phyloP scores from a whole-genome alignment of 1,284 basidiomycete genomes.

The Singerocomus rubriflavus region DNA sequence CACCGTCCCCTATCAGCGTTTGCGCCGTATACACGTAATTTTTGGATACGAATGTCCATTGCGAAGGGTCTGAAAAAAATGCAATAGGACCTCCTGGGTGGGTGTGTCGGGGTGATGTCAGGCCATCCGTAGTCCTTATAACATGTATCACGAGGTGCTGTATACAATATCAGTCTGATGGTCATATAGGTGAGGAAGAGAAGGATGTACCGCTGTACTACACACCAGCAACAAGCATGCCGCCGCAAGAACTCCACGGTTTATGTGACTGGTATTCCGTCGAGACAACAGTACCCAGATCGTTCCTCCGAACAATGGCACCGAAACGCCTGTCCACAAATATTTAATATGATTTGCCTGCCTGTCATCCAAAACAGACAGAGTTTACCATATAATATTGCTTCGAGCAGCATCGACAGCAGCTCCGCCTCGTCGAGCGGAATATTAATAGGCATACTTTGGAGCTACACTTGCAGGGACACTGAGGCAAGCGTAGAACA shows the following conservation, averaged over 20 bases:
- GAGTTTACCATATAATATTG: constrained; percentile 15
- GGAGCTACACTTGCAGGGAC: background rate
- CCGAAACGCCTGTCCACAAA: constrained; percentile 1
- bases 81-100: constrained; percentile 6
- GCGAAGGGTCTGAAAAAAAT: constrained; percentile 24
- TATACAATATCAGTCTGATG: background rate
- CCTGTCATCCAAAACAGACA: too few species aligned
- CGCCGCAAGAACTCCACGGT: background rate
- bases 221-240: constrained; percentile 6
- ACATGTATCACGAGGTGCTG: constrained; percentile 17
- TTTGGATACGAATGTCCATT: constrained; percentile 29
- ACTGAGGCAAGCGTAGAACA: background rate
- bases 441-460: constrained; percentile 6
- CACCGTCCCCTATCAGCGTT: constrained; percentile 33
- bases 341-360: background rate
- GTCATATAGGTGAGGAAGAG: background rate
- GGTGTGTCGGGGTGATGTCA: background rate
- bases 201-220: constrained; percentile 6
- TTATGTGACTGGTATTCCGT: background rate
- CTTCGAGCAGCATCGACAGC: constrained; percentile 12
- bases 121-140: constrained; percentile 5
- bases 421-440: constrained; percentile 18
- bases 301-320: constrained; percentile 10
- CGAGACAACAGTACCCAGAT: background rate
- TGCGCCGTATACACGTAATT: constrained; percentile 27